Evolutionary conservation across 164 flowering plant genomes (phyloP), one percentile per base, ranked within the genome.

Genomic region (Macadamia tetraphylla): DNA sequence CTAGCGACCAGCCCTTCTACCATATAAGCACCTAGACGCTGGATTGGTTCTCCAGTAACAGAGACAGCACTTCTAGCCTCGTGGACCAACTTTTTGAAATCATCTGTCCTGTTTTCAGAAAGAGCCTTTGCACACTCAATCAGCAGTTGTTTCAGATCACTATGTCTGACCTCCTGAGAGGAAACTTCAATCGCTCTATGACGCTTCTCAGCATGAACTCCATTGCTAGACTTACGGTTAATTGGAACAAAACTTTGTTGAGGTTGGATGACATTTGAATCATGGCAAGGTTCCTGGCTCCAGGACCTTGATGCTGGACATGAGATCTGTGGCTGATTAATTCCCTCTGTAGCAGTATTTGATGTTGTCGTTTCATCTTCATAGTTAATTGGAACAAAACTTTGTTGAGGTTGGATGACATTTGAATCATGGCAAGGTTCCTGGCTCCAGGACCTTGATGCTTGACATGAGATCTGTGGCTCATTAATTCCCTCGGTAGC

Each of bases 71-170:
- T 32, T 65, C 86, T 79, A 3, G 90, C 85, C 58, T 64, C 67
- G 48, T 77, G 82, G 49, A 80, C 66, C 73, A 87, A 66, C 53
- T 73, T 75, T 2, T 83, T 83, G 63, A 87, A 88, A 68, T 76
- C 79, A 30, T 72, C 80, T 31, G 81, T 60, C 68, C 72, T 79
- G 67, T 82, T 81, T 51, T 88, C 94, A 29, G 86, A 66, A 3
- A 87, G 81, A 59, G 97, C 89, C 65, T 71, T 76, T 10, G 94
- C 97, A 80, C 92, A 90, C 46, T 77, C 88, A 56, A 86, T 76
- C 64, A 90, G 73, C 71, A 90, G 75, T 43, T 81, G 73, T 70
- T 84, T 88, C 70, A 88, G 67, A 76, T 77, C 72, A 31, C 73
- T 69, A 0, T 76, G 73, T 29, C 85, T 86, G 29, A 58, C 32